Conservation (phyloP, 176 grass and related monocot genomes). For the Raddia guianensis region DNA sequence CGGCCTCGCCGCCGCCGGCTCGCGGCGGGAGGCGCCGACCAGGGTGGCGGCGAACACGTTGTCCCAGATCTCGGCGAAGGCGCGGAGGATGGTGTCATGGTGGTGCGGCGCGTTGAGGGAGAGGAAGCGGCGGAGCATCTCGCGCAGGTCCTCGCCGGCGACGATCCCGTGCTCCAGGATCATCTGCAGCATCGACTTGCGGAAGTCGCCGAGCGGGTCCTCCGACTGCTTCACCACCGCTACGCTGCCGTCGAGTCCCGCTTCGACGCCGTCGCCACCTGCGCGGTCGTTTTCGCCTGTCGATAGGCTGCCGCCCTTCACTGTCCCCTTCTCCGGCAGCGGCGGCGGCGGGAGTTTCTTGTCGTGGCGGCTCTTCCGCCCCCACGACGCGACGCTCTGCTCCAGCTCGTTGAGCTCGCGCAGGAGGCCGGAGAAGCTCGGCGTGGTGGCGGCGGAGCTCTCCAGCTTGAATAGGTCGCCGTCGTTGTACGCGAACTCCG, state of each 20-base stretch:
- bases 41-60: slow-evolving; percentile 43
- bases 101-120: slow-evolving; percentile 67
- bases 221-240: slow-evolving; percentile 75
- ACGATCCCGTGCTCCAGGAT: slow-evolving; percentile 77
- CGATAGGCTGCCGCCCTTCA: background rate
- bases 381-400: slow-evolving; percentile 59
- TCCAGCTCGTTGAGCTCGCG: slow-evolving; percentile 76
- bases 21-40: background rate
- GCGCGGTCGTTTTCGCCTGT: background rate
- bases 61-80: slow-evolving; percentile 76
- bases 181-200: slow-evolving; percentile 81
- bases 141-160: slow-evolving; percentile 58
- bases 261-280: background rate
- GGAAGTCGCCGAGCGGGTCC: slow-evolving; percentile 72
- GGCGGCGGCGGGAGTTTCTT: background rate
- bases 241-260: slow-evolving; percentile 52
- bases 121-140: slow-evolving; percentile 79
- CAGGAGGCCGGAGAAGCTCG: slow-evolving; percentile 67
- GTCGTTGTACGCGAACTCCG: slow-evolving; percentile 26
- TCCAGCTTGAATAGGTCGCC: background rate
- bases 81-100: slow-evolving; percentile 69
- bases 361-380: slow-evolving; percentile 29
- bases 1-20: background rate
- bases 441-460: slow-evolving; percentile 22
- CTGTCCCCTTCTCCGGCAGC: slow-evolving; percentile 3